Conservation (phyloP, 805 yeast species). For the Ogataea nitratoaversa region DNA sequence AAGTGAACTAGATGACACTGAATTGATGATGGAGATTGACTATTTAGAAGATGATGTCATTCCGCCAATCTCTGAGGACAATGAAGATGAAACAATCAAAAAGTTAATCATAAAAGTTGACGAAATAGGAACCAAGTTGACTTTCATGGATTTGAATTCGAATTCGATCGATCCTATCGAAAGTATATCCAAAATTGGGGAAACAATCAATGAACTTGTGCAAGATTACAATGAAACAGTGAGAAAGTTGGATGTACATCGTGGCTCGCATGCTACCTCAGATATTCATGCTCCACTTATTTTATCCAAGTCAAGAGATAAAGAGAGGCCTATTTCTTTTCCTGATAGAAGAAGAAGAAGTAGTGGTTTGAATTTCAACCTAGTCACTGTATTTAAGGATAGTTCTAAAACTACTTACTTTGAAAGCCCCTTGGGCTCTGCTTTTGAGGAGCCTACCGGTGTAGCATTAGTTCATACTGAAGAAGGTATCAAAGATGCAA, state of each 20-base stretch:
- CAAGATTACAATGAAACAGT: slow-evolving; percentile 9
- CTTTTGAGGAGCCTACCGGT: background rate
- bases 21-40: slow-evolving; percentile 1
- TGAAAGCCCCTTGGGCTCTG: background rate
- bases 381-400: slow-evolving; percentile 21
- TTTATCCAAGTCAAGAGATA: slow-evolving; percentile 6
- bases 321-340: slow-evolving; percentile 6
- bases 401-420: background rate
- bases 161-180: slow-evolving; percentile 8
- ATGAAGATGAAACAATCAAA: slow-evolving; percentile 19
- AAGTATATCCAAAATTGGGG: slow-evolving; percentile 11
- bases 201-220: slow-evolving; percentile 12
- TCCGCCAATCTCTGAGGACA: slow-evolving; percentile 18
- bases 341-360: slow-evolving; percentile 21
- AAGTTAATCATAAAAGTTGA: slow-evolving; percentile 15
- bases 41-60: slow-evolving; percentile 4
- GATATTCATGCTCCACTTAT: slow-evolving; percentile 1
- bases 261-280: background rate
- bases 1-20: slow-evolving; percentile 13
- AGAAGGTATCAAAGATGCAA: slow-evolving; percentile 10
- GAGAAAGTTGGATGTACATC: background rate
- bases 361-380: slow-evolving; percentile 28
- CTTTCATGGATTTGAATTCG: slow-evolving; percentile 17
- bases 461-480: slow-evolving; percentile 13
- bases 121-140: slow-evolving; percentile 15